Conservation (phyloP, 2,329 filamentous ascomycete genomes). For the Teratosphaeria viscida region DNA sequence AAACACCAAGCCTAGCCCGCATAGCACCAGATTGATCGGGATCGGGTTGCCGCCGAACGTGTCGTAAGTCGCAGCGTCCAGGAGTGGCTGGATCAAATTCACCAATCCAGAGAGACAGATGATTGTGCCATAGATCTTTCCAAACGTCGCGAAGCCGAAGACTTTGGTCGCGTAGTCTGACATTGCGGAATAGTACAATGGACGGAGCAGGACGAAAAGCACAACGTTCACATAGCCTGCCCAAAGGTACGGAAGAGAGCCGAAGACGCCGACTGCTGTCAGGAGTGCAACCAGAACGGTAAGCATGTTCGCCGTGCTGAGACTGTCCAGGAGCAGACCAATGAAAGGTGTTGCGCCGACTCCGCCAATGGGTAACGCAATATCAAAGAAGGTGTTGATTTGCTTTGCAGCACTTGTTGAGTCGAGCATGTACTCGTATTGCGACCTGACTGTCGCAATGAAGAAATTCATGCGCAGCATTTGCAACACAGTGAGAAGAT, state of each 20-base stretch:
- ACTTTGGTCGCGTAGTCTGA: conserved; percentile 85
- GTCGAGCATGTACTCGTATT: conserved; percentile 67
- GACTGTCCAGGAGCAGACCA: conserved; percentile 66
- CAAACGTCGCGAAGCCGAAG: conserved; percentile 84
- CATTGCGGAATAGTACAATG: conserved; percentile 84
- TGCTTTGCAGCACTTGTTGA: conserved; percentile 50
- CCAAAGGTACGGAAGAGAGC: conserved; percentile 60
- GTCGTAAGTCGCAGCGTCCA: conserved; percentile 68
- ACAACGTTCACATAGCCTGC: conserved; percentile 65
- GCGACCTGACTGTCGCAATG: conserved; percentile 71
- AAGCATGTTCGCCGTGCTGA: conserved; percentile 62
- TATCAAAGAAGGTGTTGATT: conserved; percentile 77
- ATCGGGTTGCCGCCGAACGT: conserved; percentile 62
- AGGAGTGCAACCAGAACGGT: conserved; percentile 58
- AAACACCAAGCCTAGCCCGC: conserved; percentile 51
- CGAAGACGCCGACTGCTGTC: conserved; percentile 65
- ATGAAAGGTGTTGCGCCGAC: conserved; percentile 81
- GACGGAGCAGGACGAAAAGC: conserved; percentile 75
- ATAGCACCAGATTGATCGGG: conserved; percentile 63
- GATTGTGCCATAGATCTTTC: conserved; percentile 80
- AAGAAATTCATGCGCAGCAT: conserved; percentile 73
- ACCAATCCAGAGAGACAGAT: conserved; percentile 75
- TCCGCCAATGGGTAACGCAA: conserved; percentile 73
- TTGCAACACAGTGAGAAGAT: conserved; percentile 59
- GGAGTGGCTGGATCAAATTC: conserved; percentile 70